Conservation (phyloP, 495 filamentous ascomycete genomes). For the Annulohypoxylon stygium region DNA sequence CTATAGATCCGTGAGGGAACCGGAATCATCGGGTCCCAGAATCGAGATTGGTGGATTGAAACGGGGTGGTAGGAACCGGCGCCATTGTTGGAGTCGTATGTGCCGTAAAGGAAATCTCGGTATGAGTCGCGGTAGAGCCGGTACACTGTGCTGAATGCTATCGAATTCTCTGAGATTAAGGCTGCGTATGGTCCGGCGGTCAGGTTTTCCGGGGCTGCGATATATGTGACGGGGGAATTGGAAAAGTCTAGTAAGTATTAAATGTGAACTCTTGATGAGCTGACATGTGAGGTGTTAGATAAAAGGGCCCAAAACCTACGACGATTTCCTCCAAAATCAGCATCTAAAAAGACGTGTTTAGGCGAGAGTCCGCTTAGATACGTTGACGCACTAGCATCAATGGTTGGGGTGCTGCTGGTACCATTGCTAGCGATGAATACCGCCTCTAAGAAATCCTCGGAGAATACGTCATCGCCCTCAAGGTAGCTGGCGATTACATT, state of each 20-base stretch:
- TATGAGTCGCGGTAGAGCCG: constrained; percentile 63
- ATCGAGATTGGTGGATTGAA: constrained; percentile 51
- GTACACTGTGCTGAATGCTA: constrained; percentile 59
- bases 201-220: constrained; percentile 34
- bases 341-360: constrained; percentile 27
- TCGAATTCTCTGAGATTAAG: constrained; percentile 41
- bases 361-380: constrained; percentile 33
- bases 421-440: constrained; percentile 49
- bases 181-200: constrained; percentile 58
- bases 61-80: constrained; percentile 24
- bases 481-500: constrained; percentile 33
- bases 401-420: constrained; percentile 22
- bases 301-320: constrained; percentile 12
- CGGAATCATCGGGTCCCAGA: constrained; percentile 54
- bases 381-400: constrained; percentile 30
- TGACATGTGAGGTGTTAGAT: background rate
- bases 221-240: constrained; percentile 8
- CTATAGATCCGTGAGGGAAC: constrained; percentile 63
- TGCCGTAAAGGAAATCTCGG: constrained; percentile 58
- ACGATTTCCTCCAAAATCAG: constrained; percentile 2
- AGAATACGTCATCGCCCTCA: constrained; percentile 43
- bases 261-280: background rate
- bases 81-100: constrained; percentile 58
- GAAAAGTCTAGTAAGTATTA: constrained; percentile 9
- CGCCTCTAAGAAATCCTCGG: constrained; percentile 51